Conservation (phyloP, 805 yeast genomes). For the Metschnikowia koreensis region DNA sequence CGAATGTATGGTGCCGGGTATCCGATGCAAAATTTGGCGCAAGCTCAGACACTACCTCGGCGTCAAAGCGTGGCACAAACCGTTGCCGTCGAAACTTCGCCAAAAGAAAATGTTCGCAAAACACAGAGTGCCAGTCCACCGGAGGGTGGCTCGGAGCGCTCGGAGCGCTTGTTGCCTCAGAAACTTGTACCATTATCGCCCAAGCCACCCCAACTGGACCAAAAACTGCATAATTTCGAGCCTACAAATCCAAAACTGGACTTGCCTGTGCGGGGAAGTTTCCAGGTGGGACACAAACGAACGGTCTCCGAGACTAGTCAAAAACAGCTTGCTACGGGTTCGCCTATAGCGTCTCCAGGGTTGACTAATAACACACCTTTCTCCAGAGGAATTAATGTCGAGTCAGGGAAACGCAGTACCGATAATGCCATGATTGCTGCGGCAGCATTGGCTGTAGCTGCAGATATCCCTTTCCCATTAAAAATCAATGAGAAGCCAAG, state of each 20-base stretch:
- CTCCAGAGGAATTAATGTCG: constrained; percentile 37
- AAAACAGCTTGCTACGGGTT: constrained; percentile 1
- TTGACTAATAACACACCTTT: constrained; percentile 46
- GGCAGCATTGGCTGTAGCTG: constrained; percentile 81
- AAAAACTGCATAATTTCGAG: neutral
- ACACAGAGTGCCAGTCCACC: constrained; percentile 9
- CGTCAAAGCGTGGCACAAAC: constrained; percentile 8
- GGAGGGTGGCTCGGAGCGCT: neutral
- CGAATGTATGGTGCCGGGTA: constrained; percentile 1
- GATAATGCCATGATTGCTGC: constrained; percentile 71
- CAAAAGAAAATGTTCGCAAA: neutral
- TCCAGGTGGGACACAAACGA: constrained; percentile 23
- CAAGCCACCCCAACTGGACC: neutral
- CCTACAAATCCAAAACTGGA: neutral
- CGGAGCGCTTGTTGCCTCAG: neutral
- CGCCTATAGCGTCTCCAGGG: constrained; percentile 35
- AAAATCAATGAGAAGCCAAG: constrained; percentile 14
- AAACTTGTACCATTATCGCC: constrained; percentile 9
- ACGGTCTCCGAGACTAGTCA: constrained; percentile 23
- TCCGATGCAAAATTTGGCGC: neutral
- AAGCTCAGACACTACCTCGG: neutral
- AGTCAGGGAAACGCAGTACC: constrained; percentile 32
- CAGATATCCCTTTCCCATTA: constrained; percentile 58
- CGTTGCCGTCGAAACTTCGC: neutral
- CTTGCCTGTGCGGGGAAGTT: constrained; percentile 21